These are phyloP conservation scores for Tetrahymena malaccensis DNA, from an alignment of 73 alveolate genomes.

Conservation along the genomic window DNA sequence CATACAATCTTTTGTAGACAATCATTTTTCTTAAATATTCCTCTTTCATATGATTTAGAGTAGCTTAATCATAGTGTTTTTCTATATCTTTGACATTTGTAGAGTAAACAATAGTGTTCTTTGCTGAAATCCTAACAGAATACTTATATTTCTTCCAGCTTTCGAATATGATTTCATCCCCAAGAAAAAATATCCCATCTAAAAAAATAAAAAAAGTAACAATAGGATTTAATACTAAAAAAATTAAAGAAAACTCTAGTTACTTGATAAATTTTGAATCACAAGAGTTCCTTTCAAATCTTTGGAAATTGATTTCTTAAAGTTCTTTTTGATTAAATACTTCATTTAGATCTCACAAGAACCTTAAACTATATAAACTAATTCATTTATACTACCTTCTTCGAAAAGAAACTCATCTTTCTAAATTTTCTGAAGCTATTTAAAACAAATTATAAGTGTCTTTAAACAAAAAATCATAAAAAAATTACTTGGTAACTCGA, in stretches of 20 bases:
- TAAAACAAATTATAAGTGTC: not conserved
- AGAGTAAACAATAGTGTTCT: not conserved
- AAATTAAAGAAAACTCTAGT: too few relatives aligned
- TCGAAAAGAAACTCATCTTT: not conserved
- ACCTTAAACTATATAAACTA: not conserved
- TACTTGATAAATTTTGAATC: not conserved
- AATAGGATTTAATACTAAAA: too few relatives aligned
- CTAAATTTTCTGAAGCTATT: not conserved
- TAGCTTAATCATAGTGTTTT: not conserved
- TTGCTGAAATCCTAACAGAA: not conserved
- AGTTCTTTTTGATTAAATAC: not conserved
- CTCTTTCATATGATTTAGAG: not conserved
- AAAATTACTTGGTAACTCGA: not conserved
- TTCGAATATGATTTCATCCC: not conserved
- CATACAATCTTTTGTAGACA: not conserved
- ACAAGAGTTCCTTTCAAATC: not conserved
- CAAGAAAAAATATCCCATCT: not conserved
- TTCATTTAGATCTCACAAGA: not conserved
- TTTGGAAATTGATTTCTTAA: not conserved
- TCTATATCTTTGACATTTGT: not conserved
- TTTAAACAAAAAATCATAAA: not conserved
- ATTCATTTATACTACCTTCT: not conserved
- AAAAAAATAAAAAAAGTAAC: too few relatives aligned
- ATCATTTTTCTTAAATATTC: not conserved
- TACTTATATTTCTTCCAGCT: not conserved